Conservation (phyloP, 768 basidiomycete genomes). For the Xerocomellus chrysenteron region DNA sequence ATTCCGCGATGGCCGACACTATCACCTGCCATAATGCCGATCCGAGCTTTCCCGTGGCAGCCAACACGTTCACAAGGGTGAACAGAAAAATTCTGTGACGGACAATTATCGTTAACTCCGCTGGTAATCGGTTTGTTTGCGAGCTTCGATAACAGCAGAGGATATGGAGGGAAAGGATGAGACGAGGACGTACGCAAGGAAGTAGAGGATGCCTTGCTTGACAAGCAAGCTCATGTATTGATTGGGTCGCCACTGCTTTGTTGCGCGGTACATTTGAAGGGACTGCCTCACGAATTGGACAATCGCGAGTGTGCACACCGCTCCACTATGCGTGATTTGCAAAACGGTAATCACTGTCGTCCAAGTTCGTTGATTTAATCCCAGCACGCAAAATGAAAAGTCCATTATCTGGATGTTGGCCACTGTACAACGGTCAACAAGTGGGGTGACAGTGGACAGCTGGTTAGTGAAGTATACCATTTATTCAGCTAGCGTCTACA, state of each 20-base stretch:
- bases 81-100: not conserved
- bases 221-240: not conserved
- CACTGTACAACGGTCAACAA: not conserved
- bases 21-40: not conserved
- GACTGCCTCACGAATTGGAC: not conserved
- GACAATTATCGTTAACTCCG: not conserved
- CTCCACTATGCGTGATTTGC: not conserved
- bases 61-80: not conserved
- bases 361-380: fast-evolving
- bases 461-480: not conserved
- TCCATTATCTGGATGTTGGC: not conserved
- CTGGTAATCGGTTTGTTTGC: not conserved
- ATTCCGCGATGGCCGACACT: not conserved
- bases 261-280: not conserved
- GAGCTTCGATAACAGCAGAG: not conserved
- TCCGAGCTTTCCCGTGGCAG: not conserved
- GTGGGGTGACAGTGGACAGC: too few relatives aligned
- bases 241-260: not conserved
- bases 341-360: not conserved
- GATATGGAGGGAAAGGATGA: too few relatives aligned
- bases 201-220: not conserved
- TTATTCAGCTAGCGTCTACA: not conserved
- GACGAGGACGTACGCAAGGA: not conserved
- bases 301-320: not conserved
- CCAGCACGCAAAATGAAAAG: not conserved